Percentiles rank a stretch among this genome's conserved stretches.
These are phyloP conservation scores for Candida schatavii DNA, from an alignment of 805 yeast genomes.

Conservation along the genomic window DNA sequence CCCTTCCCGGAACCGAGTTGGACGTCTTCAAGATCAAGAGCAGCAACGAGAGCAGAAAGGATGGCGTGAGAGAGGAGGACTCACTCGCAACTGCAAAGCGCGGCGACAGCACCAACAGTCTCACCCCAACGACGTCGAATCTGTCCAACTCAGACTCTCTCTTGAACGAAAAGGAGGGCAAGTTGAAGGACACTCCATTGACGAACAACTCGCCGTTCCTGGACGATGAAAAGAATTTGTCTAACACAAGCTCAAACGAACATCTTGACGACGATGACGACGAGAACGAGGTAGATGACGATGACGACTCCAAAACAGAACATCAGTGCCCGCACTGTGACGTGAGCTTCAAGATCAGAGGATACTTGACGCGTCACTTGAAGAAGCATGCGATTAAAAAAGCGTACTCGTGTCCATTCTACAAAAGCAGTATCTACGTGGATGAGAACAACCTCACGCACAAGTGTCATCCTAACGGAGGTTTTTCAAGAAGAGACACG, in stretches of 20 bases:
- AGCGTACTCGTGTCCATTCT: conserved; percentile 57
- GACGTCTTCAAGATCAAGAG: conserved; percentile 23
- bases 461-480: conserved; percentile 56
- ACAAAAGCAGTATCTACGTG: conserved; percentile 31
- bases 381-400: conserved; percentile 49
- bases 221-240: conserved; percentile 4
- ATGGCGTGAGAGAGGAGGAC: conserved; percentile 6
- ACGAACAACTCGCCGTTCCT: conserved; percentile 27
- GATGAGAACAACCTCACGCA: conserved; percentile 40
- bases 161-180: conserved; percentile 16
- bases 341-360: conserved; percentile 48
- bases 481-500: conserved; percentile 58
- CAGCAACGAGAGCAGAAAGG: conserved; percentile 5
- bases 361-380: conserved; percentile 54
- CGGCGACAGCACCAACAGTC: conserved; percentile 1
- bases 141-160: conserved; percentile 33
- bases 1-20: conserved; percentile 21
- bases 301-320: conserved; percentile 17
- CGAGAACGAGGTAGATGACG: background rate
- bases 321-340: conserved; percentile 50
- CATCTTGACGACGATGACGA: conserved; percentile 8
- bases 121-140: conserved; percentile 40
- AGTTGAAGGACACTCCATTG: conserved; percentile 23
- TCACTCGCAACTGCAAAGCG: no score
- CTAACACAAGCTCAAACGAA: background rate